A percentile compares a stretch with the other conserved stretches of the same genome.
These are phyloP conservation scores for Medicago truncatula DNA, from an alignment of 306 rosid species.

Conservation along the genomic window DNA sequence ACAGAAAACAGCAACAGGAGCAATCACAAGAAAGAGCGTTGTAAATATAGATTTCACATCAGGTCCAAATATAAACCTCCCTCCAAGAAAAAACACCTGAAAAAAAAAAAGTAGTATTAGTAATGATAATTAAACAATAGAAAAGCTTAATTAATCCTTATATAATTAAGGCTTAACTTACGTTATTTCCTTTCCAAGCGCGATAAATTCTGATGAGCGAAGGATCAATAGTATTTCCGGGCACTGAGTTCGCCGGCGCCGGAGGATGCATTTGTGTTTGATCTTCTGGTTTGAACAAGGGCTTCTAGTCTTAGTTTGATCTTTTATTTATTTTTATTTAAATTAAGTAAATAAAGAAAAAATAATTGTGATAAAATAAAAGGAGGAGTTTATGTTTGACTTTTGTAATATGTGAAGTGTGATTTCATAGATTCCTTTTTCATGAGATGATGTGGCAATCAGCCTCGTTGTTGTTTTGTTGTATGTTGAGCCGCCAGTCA, in stretches of 20 bases:
- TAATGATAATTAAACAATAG: not conserved
- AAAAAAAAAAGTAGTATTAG: slow-evolving; percentile 5
- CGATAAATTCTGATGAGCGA: slow-evolving; percentile 60
- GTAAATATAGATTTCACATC: slow-evolving; percentile 77
- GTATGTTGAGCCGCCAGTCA: slow-evolving; percentile 5
- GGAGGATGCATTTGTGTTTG: slow-evolving; percentile 42
- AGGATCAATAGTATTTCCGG: slow-evolving; percentile 27
- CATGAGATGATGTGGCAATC: not conserved
- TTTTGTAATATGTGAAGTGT: not conserved
- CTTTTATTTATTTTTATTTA: not conserved
- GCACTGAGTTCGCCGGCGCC: slow-evolving; percentile 36
- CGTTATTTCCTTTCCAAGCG: slow-evolving; percentile 93
- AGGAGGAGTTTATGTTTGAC: slow-evolving; percentile 9
- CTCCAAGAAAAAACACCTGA: slow-evolving; percentile 86
- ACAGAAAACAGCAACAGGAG: slow-evolving; percentile 55
- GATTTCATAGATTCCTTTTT: not conserved
- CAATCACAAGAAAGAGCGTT: slow-evolving; percentile 71
- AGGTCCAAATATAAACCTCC: slow-evolving; percentile 93
- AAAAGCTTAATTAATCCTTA: not conserved
- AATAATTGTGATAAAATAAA: not conserved
- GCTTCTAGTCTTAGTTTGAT: not conserved
- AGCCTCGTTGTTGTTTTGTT: not conserved
- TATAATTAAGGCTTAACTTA: slow-evolving; percentile 36
- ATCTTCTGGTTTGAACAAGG: not conserved
- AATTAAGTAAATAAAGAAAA: not conserved